Evolutionary conservation across 2,329 filamentous ascomycete species (phyloP), one percentile per base, ranked within the genome.

Genomic region (Aureobasidium leucospermi): DNA sequence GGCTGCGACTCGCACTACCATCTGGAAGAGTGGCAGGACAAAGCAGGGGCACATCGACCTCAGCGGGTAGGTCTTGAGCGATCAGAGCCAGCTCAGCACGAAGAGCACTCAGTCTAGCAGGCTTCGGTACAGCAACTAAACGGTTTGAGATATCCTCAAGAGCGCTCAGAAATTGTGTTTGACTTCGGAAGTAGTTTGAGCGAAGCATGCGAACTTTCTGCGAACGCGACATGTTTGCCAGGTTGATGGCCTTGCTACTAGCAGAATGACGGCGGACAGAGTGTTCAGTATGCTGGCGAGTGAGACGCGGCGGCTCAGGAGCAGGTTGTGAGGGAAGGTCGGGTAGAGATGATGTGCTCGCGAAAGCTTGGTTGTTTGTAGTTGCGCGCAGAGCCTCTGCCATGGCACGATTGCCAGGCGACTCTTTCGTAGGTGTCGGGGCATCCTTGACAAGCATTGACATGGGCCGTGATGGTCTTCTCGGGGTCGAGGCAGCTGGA

Each of bases 61-160:
- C 89, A 4, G 89, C 87, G 0, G 89, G 89, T 46, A 94, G 75
- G 68, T 94, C 89, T 67, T 90, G 88, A 2, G 86, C 87, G 63
- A 94, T 89, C 38, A 94, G 78, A 13, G 88, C 89, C 62, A 94
- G 78, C 73, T 94, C 89, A 2, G 89, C 90, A 60, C 89, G 82
- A 47, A 94, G 76, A 43, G 90, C 89, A 71, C 89, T 94, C 66
- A 94, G 79, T 34, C 89, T 84, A 42, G 89, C 89, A 36, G 86
- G 84, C 69, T 94, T 94, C 1, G 89, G 89, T 5, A 94, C 89
- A 58, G 87, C 81, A 6, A 94, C 88, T 46, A 94, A 76, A n/a
- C 89, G 85, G 69, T 90, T 92, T 2, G 89, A 94, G 57, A 94
- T 93, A 65, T 88, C 87, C 70, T 93, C 88, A 15, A 94, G 79